Evolutionary conservation across 1,284 basidiomycete genomes (phyloP).

Genomic region (Ustilago hordei): DNA sequence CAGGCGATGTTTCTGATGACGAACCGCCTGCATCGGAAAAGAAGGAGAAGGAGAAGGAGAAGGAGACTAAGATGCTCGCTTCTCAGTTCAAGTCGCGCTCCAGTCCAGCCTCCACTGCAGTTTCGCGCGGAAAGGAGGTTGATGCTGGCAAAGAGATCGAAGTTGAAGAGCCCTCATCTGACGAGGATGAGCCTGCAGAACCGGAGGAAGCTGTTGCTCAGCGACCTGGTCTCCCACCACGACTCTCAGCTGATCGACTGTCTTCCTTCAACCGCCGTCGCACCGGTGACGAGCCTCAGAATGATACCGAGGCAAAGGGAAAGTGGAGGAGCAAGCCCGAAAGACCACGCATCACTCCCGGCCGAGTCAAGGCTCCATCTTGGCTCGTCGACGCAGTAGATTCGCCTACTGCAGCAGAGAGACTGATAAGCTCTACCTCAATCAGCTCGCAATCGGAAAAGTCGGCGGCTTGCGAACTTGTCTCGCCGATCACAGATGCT

Average conservation of each 20-base stretch:
- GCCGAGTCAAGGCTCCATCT: slow-evolving; percentile 35
- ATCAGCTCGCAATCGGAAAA: slow-evolving; percentile 7
- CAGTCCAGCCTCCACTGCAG: background rate
- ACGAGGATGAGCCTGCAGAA: slow-evolving; percentile 30
- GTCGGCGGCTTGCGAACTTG: slow-evolving; percentile 11
- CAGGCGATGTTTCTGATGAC: slow-evolving; percentile 39
- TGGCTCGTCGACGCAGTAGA: slow-evolving; percentile 47
- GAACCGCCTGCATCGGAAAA: slow-evolving; percentile 5
- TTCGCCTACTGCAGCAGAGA: slow-evolving; percentile 34
- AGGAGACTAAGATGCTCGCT: slow-evolving; percentile 13
- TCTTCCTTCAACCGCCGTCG: slow-evolving; percentile 14
- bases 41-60: background rate
- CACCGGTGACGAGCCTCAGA: background rate
- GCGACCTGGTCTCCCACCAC: slow-evolving; percentile 23
- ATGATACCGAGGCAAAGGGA: background rate
- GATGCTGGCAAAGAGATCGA: slow-evolving; percentile 26
- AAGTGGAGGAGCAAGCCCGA: slow-evolving; percentile 11
- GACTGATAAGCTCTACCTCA: slow-evolving; percentile 16
- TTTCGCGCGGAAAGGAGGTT: background rate
- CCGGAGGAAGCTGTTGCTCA: slow-evolving; percentile 37
- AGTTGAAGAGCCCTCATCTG: slow-evolving; percentile 28
- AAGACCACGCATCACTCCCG: slow-evolving; percentile 26
- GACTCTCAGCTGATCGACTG: slow-evolving; percentile 23
- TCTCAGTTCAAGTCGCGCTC: slow-evolving; percentile 1
- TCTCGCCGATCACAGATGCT: slow-evolving; percentile 35